A percentile compares a stretch with the other conserved stretches of the same genome.
phyloP scores from a whole-genome alignment of 352 stramenopile genomes.

The Phytophthora boehmeriae region DNA sequence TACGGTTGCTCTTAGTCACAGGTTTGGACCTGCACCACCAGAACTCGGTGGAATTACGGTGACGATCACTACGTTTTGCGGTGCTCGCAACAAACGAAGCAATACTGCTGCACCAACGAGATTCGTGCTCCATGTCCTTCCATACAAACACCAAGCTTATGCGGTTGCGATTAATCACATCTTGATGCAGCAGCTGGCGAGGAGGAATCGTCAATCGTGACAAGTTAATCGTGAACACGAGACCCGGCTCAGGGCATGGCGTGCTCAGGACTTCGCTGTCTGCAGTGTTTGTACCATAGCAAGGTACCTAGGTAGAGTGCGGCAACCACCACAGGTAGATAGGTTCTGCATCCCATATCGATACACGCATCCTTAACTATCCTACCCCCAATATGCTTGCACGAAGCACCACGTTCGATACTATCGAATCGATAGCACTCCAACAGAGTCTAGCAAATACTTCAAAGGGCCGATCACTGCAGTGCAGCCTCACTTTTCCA shows the following conservation, averaged over 20 bases:
- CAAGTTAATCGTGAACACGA: neutral
- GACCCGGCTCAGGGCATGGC: conserved; percentile 6
- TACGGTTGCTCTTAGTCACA: neutral
- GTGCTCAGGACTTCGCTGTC: neutral
- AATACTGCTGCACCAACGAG: too few relatives aligned
- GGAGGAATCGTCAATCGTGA: neutral
- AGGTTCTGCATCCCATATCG: conserved; percentile 3
- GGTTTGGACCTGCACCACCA: conserved; percentile 8
- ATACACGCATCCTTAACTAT: conserved; percentile 1
- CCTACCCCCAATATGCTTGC: neutral
- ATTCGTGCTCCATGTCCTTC: too few relatives aligned
- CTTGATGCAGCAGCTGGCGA: neutral
- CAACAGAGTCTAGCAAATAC: neutral
- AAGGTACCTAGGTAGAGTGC: neutral
- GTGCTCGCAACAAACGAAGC: too few relatives aligned
- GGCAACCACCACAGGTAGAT: neutral
- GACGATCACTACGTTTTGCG: neutral
- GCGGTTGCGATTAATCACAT: neutral
- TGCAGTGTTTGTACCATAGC: too few relatives aligned
- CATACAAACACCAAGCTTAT: too few relatives aligned
- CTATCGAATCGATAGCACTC: neutral
- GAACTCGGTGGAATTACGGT: conserved; percentile 7
- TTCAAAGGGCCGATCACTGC: neutral
- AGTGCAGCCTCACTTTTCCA: neutral
- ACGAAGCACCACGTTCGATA: neutral